Base-by-base conservation (phyloP, 495 filamentous ascomycete genomes). In the Choiromyces venosus region DNA sequence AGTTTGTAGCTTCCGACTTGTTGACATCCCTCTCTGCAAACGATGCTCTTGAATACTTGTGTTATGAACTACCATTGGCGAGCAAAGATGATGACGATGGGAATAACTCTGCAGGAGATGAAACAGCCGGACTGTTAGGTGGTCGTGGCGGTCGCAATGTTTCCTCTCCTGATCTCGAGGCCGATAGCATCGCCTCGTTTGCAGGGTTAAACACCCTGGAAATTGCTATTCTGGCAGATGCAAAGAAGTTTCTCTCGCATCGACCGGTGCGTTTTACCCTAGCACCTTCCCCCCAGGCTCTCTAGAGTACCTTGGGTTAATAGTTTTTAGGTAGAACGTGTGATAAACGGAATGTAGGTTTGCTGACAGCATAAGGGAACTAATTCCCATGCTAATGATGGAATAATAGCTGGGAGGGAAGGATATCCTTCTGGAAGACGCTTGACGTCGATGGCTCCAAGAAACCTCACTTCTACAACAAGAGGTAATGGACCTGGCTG, bases 1-100 rank as follows among this genome's bases (percentile, higher is more conserved):
- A 98, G 83, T 91, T 94, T 75, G 91, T 96, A 25, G 94, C 94
- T 37, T 97, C 93, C 91, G 88, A 94, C 65, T 93, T 95, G 75
- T 85, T 97, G 64, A 89, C 89, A 42, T 90, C 89, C 79, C 83
- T 97, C 35, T 90, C 92, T 5, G 91, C 94, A 73, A 84, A 88
- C 38, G 94, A 97, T 77, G 88, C 89, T 14, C 90, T 97, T 46
- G 91, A 95, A 56, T 93, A 89, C 76, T 88, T 95, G 66, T 86
- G 96, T n/a, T 89, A 91, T 75, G 92, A 97, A 78, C 87, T 96
- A 39, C 89, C 89, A 66, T 73, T 37, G 71, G 73, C 67, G 77
- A 81, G 67, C 73, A 29, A 68, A 56, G 68, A 71, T 9, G 80
- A 82, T 46, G 70, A 73, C 6, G 84, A 85, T 65, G 78, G 76